Evolutionary conservation across 2,329 filamentous ascomycete genomes (phyloP).

Genomic region (Sclerotinia minor): DNA sequence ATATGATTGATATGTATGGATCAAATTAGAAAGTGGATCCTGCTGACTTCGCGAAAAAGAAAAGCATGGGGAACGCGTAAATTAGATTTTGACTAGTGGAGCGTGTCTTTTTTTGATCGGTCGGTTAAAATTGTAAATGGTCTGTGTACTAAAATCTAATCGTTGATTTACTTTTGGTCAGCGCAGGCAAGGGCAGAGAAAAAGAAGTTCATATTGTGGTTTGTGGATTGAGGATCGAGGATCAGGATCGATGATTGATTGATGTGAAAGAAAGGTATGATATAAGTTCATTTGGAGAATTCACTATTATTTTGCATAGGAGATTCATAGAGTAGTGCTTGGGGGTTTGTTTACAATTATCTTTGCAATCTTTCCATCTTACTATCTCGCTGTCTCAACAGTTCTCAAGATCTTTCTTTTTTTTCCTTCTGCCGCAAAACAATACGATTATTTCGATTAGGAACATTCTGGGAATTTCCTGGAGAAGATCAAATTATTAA

Average conservation of each 20-base stretch:
- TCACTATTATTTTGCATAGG: not conserved
- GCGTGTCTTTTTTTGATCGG: not conserved
- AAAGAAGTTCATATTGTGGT: not conserved
- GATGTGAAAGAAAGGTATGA: slow-evolving; percentile 2
- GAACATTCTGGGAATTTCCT: not conserved
- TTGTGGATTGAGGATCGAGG: not conserved
- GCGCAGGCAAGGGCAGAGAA: slow-evolving; percentile 2
- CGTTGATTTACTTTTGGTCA: not conserved
- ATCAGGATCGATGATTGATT: not conserved
- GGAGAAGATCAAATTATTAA: not conserved
- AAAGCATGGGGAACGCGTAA: slow-evolving; percentile 19
- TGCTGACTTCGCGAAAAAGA: slow-evolving; percentile 25
- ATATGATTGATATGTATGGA: not conserved
- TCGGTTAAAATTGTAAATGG: not conserved
- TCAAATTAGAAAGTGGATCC: not conserved
- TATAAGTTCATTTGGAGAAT: not conserved
- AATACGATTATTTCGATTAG: not conserved
- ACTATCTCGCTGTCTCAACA: not conserved
- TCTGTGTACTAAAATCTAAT: not conserved
- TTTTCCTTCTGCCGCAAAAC: not conserved
- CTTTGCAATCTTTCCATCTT: not conserved
- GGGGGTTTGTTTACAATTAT: not conserved
- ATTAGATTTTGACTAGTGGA: slow-evolving; percentile 17
- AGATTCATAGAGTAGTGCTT: not conserved
- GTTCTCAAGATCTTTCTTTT: not conserved